Percentiles rank a stretch among this genome's conserved stretches.
phyloP scores from a whole-genome alignment of 1,284 basidiomycete species.

The Athelia sp. region DNA sequence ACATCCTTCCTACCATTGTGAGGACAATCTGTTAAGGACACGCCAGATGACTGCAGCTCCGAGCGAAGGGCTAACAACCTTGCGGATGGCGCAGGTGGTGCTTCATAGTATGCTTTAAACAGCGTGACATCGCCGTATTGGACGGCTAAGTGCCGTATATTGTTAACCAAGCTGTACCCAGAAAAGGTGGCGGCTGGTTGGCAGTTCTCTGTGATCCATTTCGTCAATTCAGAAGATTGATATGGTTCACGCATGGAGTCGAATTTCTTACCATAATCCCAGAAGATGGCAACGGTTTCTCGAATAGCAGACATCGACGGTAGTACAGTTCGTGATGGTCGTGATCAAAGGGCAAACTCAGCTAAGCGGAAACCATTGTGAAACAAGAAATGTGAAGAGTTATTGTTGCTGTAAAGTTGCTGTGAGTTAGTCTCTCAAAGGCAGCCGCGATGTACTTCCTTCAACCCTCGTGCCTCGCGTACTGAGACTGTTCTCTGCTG shows the following conservation, averaged over 20 bases:
- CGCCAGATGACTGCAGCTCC: constrained; percentile 55
- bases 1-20: constrained; percentile 53
- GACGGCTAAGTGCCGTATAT: constrained; percentile 26
- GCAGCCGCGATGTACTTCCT: no score
- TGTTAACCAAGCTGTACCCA: constrained; percentile 27
- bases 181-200: constrained; percentile 32
- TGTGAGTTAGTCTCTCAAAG: no score
- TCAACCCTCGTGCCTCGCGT: no score
- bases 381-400: no score
- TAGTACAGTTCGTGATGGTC: no score
- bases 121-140: constrained; percentile 25
- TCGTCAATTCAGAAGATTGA: not conserved
- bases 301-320: not conserved
- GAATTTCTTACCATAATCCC: constrained; percentile 32
- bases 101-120: constrained; percentile 40
- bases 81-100: constrained; percentile 23
- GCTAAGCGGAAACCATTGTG: no score
- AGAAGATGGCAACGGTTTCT: constrained; percentile 29
- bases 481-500: no score
- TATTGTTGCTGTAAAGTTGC: no score
- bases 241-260: no score
- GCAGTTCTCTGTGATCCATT: constrained; percentile 42
- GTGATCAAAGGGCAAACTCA: no score
- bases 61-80: constrained; percentile 36
- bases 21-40: constrained; percentile 53